Percentiles rank a stretch among this genome's conserved stretches.
Evolutionary conservation across 2,329 filamentous ascomycete genomes (phyloP).

Genomic region (Colletotrichum viniferum): DNA sequence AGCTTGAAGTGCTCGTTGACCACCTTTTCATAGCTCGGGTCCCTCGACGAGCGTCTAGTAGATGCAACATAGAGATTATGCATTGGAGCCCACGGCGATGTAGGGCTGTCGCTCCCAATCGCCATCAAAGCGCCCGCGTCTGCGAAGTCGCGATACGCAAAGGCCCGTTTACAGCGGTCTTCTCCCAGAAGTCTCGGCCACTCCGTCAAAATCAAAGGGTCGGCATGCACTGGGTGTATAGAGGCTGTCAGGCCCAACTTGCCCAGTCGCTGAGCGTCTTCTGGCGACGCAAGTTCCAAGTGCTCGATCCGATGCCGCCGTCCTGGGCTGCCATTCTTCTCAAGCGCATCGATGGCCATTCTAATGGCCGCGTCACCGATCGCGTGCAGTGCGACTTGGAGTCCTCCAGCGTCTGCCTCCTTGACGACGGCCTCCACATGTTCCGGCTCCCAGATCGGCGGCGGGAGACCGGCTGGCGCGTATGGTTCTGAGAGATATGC

Average conservation of each 20-base stretch:
- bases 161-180: slow-evolving; percentile 60
- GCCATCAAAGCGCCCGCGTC: slow-evolving; percentile 59
- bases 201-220: slow-evolving; percentile 64
- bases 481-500: slow-evolving; percentile 66
- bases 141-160: slow-evolving; percentile 66
- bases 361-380: slow-evolving; percentile 66
- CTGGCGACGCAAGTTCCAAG: slow-evolving; percentile 60
- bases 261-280: slow-evolving; percentile 62
- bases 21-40: slow-evolving; percentile 43
- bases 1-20: slow-evolving; percentile 60
- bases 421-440: slow-evolving; percentile 58
- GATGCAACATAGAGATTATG: slow-evolving; percentile 64
- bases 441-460: slow-evolving; percentile 58
- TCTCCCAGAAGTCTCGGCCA: slow-evolving; percentile 64
- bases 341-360: slow-evolving; percentile 62
- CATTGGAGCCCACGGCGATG: slow-evolving; percentile 58
- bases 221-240: slow-evolving; percentile 62
- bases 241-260: slow-evolving; percentile 64
- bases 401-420: slow-evolving; percentile 54
- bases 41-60: slow-evolving; percentile 58
- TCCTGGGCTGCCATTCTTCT: slow-evolving; percentile 41
- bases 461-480: slow-evolving; percentile 47
- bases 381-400: slow-evolving; percentile 69
- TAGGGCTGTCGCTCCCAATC: slow-evolving; percentile 64
- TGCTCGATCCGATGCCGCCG: slow-evolving; percentile 69